Conservation (phyloP, 139 green algal genomes). For the Closterium sp. region DNA sequence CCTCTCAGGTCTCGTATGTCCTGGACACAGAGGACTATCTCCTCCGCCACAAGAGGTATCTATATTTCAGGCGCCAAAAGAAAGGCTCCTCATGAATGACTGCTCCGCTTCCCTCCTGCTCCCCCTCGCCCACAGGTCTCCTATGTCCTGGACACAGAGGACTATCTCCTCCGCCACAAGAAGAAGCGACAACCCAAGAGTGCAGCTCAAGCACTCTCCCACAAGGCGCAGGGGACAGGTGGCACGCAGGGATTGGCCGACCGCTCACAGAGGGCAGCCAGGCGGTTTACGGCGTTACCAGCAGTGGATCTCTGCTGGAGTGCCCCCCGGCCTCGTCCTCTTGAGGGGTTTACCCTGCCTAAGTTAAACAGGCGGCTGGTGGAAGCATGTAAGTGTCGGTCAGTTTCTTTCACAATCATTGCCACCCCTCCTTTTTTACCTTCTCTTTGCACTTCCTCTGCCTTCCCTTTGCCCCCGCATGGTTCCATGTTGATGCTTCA, state of each 20-base stretch:
- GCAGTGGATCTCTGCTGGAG: not conserved
- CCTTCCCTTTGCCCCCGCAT: no score
- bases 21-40: constrained; percentile 93
- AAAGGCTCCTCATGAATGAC: constrained; percentile 44
- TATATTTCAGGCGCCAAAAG: no score
- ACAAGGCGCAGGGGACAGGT: constrained; percentile 52
- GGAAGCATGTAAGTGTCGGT: not conserved
- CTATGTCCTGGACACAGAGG: constrained; percentile 81
- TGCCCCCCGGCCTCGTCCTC: constrained; percentile 3
- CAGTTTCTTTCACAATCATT: no score
- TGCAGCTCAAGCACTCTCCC: not conserved
- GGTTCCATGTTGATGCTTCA: no score
- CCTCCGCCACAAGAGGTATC: constrained; percentile 76
- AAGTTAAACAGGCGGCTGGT: not conserved
- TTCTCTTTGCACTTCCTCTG: not conserved
- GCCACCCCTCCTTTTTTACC: not conserved
- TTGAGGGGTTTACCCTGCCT: not conserved
- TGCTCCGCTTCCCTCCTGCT: no score
- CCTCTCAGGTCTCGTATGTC: constrained; percentile 75
- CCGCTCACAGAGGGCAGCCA: not conserved
- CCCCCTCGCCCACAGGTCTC: no score
- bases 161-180: constrained; percentile 69
- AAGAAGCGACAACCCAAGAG: not conserved
- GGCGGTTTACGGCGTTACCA: constrained; percentile 1
- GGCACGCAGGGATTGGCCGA: not conserved